Evolutionary conservation across 2,329 filamentous ascomycete species (phyloP).

Genomic region (Hypoxylon sp.): DNA sequence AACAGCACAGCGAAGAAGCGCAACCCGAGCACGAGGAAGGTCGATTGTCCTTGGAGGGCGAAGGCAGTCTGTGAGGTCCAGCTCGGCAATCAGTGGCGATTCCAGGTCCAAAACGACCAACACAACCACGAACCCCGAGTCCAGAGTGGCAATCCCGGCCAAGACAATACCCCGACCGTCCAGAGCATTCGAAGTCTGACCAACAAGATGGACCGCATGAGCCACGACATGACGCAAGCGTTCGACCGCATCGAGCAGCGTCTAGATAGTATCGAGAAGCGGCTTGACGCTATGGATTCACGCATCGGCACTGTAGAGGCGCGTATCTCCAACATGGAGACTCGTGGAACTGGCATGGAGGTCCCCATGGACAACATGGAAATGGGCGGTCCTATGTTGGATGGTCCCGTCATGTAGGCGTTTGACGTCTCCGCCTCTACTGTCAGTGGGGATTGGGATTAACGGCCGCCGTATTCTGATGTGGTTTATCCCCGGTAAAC

Average conservation of each 20-base stretch:
- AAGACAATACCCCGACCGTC: constrained; percentile 70
- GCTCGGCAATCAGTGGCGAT: constrained; percentile 75
- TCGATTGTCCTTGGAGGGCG: constrained; percentile 74
- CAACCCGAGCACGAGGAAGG: constrained; percentile 74
- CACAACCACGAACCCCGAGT: constrained; percentile 74
- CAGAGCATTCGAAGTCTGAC: constrained; percentile 71
- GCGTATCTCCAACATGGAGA: constrained; percentile 58
- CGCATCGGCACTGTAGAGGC: constrained; percentile 57
- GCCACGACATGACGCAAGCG: constrained; percentile 69
- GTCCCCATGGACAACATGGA: constrained; percentile 59
- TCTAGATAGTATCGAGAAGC: constrained; percentile 67
- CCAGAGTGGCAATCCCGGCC: constrained; percentile 67
- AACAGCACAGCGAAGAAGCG: constrained; percentile 76
- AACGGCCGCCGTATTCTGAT: neutral
- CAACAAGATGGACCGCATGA: constrained; percentile 72
- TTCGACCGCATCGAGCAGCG: constrained; percentile 66
- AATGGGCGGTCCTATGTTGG: constrained; percentile 55
- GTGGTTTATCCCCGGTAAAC: neutral
- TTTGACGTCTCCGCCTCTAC: neutral
- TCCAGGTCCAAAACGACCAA: constrained; percentile 71
- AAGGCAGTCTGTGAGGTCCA: constrained; percentile 76
- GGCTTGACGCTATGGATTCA: constrained; percentile 68
- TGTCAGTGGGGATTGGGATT: neutral
- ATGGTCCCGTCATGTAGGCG: constrained; percentile 56
- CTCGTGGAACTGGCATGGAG: constrained; percentile 55